A percentile compares a stretch with the other conserved stretches of the same genome.
Conservation (phyloP, 106 monocot species). For the Allium cepa region DNA sequence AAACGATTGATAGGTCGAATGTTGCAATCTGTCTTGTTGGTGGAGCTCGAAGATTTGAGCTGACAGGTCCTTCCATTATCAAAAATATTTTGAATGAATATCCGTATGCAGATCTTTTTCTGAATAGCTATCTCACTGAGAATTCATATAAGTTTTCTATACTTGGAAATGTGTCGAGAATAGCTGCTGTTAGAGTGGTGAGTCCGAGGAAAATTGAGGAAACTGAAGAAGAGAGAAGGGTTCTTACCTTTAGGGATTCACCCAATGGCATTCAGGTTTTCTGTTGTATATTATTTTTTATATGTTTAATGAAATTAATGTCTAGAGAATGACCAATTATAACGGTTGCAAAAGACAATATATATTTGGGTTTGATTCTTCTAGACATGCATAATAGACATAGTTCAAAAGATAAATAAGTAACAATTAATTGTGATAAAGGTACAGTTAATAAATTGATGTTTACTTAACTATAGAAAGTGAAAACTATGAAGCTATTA, state of each 20-base stretch:
- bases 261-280: conserved; percentile 86
- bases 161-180: conserved; percentile 35
- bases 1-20: conserved; percentile 5
- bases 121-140: conserved; percentile 58
- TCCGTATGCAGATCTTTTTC: conserved; percentile 62
- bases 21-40: conserved; percentile 83
- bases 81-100: conserved; percentile 41
- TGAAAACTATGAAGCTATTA: too few species aligned
- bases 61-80: conserved; percentile 82
- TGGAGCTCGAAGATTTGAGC: conserved; percentile 85
- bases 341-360: too few species aligned
- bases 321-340: too few species aligned
- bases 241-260: conserved; percentile 53
- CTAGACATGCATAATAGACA: too few species aligned
- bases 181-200: conserved; percentile 59
- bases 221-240: conserved; percentile 26
- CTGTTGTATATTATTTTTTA: too few species aligned
- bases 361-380: too few species aligned
- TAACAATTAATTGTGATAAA: too few species aligned
- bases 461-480: too few species aligned
- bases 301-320: too few species aligned
- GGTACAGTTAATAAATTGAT: too few species aligned
- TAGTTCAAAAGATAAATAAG: too few species aligned
- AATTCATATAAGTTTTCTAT: conserved; percentile 65
- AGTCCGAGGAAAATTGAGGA: conserved; percentile 20